These are phyloP conservation scores for Spizellomyces sp. DNA, from an alignment of 192 early-diverging fungal species.

Conservation along the genomic window DNA sequence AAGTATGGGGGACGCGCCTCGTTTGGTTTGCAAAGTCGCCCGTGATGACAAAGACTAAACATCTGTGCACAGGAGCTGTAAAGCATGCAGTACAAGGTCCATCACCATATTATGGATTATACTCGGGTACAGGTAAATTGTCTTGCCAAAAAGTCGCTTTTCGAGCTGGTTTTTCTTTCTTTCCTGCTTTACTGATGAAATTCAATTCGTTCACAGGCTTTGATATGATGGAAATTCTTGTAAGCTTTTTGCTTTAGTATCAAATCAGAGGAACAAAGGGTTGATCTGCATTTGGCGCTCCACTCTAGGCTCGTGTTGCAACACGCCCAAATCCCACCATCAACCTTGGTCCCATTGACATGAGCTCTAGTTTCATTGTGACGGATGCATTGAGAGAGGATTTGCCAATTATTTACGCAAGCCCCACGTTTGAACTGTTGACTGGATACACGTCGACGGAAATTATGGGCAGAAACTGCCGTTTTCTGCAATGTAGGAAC, in stretches of 20 bases:
- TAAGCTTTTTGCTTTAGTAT: neutral
- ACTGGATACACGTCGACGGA: conserved; percentile 46
- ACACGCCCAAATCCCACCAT: conserved; percentile 60
- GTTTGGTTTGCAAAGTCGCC: neutral
- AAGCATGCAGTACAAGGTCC: neutral
- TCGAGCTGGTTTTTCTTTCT: too few species aligned
- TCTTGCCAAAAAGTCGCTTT: too few species aligned
- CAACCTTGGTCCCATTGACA: conserved; percentile 61
- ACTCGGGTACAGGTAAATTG: neutral
- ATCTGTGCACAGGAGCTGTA: neutral
- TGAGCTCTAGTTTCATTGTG: conserved; percentile 60
- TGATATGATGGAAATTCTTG: conserved; percentile 44
- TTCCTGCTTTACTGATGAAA: neutral
- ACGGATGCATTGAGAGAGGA: conserved; percentile 57
- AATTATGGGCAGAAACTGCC: conserved; percentile 44
- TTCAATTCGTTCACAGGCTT: conserved; percentile 19
- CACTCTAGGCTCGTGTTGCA: conserved; percentile 26
- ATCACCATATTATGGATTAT: conserved; percentile 27
- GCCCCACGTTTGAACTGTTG: conserved; percentile 58
- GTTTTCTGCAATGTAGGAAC: conserved; percentile 42
- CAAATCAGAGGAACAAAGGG: neutral
- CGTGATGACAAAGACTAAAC: neutral
- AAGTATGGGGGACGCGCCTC: neutral
- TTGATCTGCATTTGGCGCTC: neutral
- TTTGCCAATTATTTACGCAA: conserved; percentile 59